Conservation (phyloP, 2,329 filamentous ascomycete genomes). For the Epichloe scottii region DNA sequence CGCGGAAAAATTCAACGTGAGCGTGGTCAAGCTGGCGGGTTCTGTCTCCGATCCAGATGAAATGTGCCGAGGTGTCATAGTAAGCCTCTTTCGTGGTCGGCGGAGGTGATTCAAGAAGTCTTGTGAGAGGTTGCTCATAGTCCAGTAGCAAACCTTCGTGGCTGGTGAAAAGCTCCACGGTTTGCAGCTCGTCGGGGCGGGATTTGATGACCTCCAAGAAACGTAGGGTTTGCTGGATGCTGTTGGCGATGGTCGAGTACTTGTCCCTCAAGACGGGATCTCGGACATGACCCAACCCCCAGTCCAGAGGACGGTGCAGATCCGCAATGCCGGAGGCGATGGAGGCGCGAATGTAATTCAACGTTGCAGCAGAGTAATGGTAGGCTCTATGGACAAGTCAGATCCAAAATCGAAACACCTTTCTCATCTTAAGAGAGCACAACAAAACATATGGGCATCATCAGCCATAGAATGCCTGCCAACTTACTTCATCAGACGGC, state of each 20-base stretch:
- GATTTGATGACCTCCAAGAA: slow-evolving; percentile 94
- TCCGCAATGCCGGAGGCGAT: slow-evolving; percentile 84
- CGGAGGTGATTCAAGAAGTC: slow-evolving; percentile 52
- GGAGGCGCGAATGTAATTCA: slow-evolving; percentile 83
- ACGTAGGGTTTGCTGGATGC: slow-evolving; percentile 79
- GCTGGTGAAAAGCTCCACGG: slow-evolving; percentile 88
- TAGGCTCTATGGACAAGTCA: slow-evolving; percentile 52
- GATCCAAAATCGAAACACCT: neutral
- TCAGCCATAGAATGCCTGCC: neutral
- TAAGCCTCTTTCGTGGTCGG: slow-evolving; percentile 44
- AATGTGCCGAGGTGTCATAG: slow-evolving; percentile 92
- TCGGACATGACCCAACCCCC: slow-evolving; percentile 83
- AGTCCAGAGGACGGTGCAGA: slow-evolving; percentile 84
- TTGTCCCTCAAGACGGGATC: slow-evolving; percentile 73
- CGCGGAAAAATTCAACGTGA: slow-evolving; percentile 95
- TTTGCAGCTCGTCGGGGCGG: slow-evolving; percentile 70
- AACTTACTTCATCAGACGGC: slow-evolving; percentile 58
- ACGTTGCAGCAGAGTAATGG: slow-evolving; percentile 85
- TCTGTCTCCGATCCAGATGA: slow-evolving; percentile 96
- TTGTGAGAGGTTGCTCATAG: slow-evolving; percentile 82
- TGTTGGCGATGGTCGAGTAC: slow-evolving; percentile 73
- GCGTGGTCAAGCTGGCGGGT: slow-evolving; percentile 87
- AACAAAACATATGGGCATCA: too few species aligned
- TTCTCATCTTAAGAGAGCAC: neutral
- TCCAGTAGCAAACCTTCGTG: slow-evolving; percentile 91